Base-by-base conservation (phyloP, 169 alveolate species). In the Neospora caninum region DNA sequence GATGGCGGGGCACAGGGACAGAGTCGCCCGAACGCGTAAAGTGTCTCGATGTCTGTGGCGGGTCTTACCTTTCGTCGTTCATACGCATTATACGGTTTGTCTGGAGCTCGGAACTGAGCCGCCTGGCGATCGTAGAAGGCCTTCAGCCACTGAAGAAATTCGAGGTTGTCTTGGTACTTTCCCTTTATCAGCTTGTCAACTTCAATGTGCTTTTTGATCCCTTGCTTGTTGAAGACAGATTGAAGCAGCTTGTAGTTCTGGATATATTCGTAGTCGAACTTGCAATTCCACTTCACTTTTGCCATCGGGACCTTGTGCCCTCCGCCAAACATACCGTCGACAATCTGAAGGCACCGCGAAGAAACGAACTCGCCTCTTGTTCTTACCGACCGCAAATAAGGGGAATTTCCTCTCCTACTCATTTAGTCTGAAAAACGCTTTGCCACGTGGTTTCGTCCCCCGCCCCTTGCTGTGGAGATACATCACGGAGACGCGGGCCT, bases 131-230 rank as follows among this genome's bases (percentile, higher is more conserved):
- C 99, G 96, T 96, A 98, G 96, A 97, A 98, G n/a, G 99, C 98
- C 96, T 99, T 98, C 94, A 99, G 94, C 99, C 99, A 99, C 96
- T 99, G 99, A 64, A 98, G 95, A 95, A 99, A 98, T 96, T 99
- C 99, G 82, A 98, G 97, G 96, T 99, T 98, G 96, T 99, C 99
- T 92, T 98, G 98, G 96, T 98, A 98, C 93, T 98, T 98, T 34
- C 99, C 99, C 89, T 98, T 98, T 38, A 98, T 97, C 53, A 97
- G 96, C 96, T 95, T 97, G 93, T 98, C 98, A 45, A 98, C 98
- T 94, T 99, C 99, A 83, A 99, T 98, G 94, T 98, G 97, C 94
- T 93, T 93, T 82, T 88, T 82, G 93, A 98, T 97, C 38, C 97
- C 98, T 54, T 88, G 95, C 73, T 97, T 98, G 86, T 97, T 98